Evolutionary conservation across 768 basidiomycete genomes (phyloP), one percentile per base, ranked within the genome.

Genomic region (Amanita muscaria): DNA sequence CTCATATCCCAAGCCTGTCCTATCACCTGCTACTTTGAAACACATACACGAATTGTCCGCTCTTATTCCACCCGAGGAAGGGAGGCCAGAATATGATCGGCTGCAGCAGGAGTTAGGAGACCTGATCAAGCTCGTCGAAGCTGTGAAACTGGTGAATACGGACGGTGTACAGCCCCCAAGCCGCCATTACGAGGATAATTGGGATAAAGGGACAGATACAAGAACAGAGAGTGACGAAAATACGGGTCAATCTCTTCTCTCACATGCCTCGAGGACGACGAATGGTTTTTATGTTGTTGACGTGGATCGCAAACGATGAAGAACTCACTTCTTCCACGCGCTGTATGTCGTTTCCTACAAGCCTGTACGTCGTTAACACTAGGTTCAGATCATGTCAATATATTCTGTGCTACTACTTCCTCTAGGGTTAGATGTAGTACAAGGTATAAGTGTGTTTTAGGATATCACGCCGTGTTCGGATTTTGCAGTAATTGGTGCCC

Each of bases 41-140:
- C 80, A 69, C 38, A 71, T 90, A 3, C 80, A 90, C 54, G 65
- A 79, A 30, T 71, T 88, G 36, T 80, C 88, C 38, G 88, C 88
- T 25, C 70, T 91, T 34, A 57, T 72, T 21, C 77, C 85, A 2
- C 88, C 87, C 1, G 57, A 66, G 37, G 67, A 76, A 47, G 76
- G 73, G 29, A 76, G 84, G 1, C 55, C 58, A 4, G 74, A 79
- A 47, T 73, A 80, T 50, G 53, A 57, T 2, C 57, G 59, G 15
- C 63, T 83, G 33, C 81, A 76, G 48, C 49, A 52, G 32, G 79
- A 85, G 49, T 61, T 91, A 49, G 80, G 83, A 51, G 80, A 81
- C 42, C 73, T 91, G 40, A 66, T 89, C 45, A 75, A 70, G 49
- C 68, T 91, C 8, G 88, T 91, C 11, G 86, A 90, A 55, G 88